phyloP scores from a whole-genome alignment of 2,329 filamentous ascomycete genomes.

The Neoscytalidium dimidiatum region DNA sequence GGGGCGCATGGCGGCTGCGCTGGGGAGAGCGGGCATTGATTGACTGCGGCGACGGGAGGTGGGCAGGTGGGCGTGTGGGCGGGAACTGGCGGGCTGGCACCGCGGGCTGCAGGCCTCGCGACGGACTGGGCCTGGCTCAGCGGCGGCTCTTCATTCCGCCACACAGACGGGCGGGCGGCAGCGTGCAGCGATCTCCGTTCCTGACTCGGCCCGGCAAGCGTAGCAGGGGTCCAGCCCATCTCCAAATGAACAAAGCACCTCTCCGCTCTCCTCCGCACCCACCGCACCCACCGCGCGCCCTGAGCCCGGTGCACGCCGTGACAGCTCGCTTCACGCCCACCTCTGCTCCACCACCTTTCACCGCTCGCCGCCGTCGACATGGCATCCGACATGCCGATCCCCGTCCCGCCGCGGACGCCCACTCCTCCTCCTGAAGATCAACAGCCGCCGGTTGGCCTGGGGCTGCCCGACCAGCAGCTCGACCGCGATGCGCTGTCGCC shows the following conservation, averaged over 20 bases:
- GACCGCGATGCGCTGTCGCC: slow-evolving; percentile 39
- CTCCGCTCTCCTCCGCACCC: not conserved
- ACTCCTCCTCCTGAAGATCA: slow-evolving; percentile 62
- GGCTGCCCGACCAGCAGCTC: slow-evolving; percentile 30
- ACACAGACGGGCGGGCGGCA: not conserved
- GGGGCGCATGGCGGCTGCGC: slow-evolving; percentile 1
- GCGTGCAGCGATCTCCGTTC: not conserved
- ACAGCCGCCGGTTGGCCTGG: slow-evolving; percentile 33
- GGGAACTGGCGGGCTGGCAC: no score
- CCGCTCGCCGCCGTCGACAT: slow-evolving; percentile 44
- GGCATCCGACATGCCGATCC: slow-evolving; percentile 60
- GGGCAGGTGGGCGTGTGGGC: no score
- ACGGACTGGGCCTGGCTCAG: not conserved
- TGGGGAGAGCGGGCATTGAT: not conserved
- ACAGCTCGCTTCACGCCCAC: slow-evolving; percentile 18
- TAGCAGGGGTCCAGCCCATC: not conserved
- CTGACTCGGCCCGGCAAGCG: slow-evolving; percentile 1
- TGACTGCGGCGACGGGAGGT: not conserved
- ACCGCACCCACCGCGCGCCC: not conserved
- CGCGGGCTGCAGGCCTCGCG: not conserved
- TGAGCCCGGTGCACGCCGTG: slow-evolving; percentile 1
- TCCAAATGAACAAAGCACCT: not conserved
- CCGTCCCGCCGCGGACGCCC: slow-evolving; percentile 63
- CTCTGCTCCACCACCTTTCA: slow-evolving; percentile 23
- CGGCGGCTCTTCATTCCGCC: not conserved